phyloP scores from a whole-genome alignment of 225 moss, liverwort and hornwort species.

The Climacium dendroides region DNA sequence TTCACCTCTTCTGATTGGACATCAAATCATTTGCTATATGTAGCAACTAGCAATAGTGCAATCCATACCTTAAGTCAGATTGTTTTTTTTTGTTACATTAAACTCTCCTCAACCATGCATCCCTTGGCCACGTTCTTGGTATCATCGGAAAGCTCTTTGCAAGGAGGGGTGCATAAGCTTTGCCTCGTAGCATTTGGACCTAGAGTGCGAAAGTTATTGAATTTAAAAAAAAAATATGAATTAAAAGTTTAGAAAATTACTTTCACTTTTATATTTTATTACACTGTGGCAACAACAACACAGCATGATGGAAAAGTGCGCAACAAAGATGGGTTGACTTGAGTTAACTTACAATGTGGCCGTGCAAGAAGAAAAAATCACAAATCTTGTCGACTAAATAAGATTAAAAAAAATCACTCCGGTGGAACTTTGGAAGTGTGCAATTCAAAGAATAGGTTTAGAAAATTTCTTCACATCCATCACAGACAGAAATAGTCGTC shows the following conservation, averaged over 20 bases:
- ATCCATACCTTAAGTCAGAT: no score
- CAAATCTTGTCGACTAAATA: neutral
- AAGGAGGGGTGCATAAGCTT: no score
- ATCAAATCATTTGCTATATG: neutral
- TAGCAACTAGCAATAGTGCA: neutral
- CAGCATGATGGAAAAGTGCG: neutral
- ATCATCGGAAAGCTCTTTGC: no score
- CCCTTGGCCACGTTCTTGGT: no score
- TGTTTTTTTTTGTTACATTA: no score
- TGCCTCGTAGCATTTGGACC: no score
- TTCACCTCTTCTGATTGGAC: neutral
- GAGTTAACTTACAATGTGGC: neutral
- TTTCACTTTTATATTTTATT: no score
- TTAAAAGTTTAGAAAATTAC: no score
- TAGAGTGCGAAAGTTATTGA: no score
- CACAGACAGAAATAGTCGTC: neutral
- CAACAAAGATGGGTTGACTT: neutral
- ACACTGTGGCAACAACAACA: no score
- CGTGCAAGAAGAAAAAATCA: neutral
- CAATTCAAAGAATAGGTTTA: neutral
- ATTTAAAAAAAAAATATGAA: no score
- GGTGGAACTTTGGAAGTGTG: neutral
- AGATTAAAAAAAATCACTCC: neutral
- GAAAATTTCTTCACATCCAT: neutral
- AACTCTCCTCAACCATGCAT: no score